A percentile compares a stretch with the other conserved stretches of the same genome.
These are phyloP conservation scores for Asterophora parasitica DNA, from an alignment of 768 basidiomycete genomes.

Conservation along the genomic window DNA sequence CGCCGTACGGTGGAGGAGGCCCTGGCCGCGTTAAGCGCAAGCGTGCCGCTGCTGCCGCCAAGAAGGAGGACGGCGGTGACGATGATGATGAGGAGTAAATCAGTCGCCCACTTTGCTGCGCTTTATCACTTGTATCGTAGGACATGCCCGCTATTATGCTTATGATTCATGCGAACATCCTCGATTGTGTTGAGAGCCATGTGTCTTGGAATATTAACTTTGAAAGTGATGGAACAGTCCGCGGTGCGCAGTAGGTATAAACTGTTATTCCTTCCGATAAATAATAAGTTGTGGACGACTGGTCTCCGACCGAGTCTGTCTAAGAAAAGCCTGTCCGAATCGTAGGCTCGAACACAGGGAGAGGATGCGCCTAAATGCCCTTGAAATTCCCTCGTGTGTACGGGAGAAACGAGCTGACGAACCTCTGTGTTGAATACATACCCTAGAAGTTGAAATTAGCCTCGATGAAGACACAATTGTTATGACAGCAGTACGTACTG, in stretches of 20 bases:
- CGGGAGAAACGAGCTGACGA: not conserved
- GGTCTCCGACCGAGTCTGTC: not conserved
- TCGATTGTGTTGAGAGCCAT: not conserved
- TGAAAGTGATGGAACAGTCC: too few relatives aligned
- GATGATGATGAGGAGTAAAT: slow-evolving; percentile 86
- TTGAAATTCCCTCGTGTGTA: too few relatives aligned
- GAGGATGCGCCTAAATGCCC: slow-evolving; percentile 27
- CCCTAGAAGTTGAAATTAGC: slow-evolving; percentile 26
- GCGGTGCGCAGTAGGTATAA: too few relatives aligned
- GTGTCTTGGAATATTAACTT: not conserved
- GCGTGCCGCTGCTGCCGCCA: slow-evolving; percentile 89
- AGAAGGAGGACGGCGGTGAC: slow-evolving; percentile 85
- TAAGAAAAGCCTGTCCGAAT: slow-evolving; percentile 27
- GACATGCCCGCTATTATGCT: slow-evolving; percentile 13
- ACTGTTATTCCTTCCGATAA: not conserved
- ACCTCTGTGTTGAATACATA: slow-evolving; percentile 95
- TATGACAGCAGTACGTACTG: slow-evolving; percentile 41
- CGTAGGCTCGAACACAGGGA: slow-evolving; percentile 29
- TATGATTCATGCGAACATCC: slow-evolving; percentile 18
- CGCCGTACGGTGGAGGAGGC: slow-evolving; percentile 93
- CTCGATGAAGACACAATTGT: not conserved
- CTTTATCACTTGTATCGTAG: slow-evolving; percentile 16
- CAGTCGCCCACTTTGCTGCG: slow-evolving; percentile 5
- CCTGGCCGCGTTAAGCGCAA: slow-evolving; percentile 98
- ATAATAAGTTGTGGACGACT: too few relatives aligned